Base-by-base conservation (phyloP, 2,329 filamentous ascomycete species). In the Fusarium tjaetaba region DNA sequence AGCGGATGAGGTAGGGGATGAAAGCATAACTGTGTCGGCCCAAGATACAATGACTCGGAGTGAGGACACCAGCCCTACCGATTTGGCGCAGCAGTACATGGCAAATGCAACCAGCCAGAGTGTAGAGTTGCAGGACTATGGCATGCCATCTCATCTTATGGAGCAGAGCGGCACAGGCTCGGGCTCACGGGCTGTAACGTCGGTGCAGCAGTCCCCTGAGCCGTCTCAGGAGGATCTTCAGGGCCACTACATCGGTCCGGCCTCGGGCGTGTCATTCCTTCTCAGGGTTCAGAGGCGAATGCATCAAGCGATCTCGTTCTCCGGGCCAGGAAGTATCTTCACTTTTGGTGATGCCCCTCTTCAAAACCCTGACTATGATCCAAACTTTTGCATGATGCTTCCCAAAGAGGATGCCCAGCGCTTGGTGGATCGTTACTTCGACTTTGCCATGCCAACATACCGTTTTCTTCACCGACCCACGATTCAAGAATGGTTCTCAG, bases 371-470 rank as follows among this genome's bases (percentile, higher is more conserved):
- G 81, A 81, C 2, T 79, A 79, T 34, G 80, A 81, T 15, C 79
- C 82, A 11, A 75, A 78, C 20, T 80, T 81, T 34, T 82, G 84
- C 73, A 74, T 84, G 75, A 68, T 88, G 77, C 81, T 84, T 28
- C 67, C 86, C 39, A 80, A 81, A 43, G 77, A 82, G 16, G 79
- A 79, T 26, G 77, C 79, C 10, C 72, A 79, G 46, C 70, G 72
- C 2, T 56, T 89, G 28, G 79, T 89, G 1, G 82, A 84, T 39
- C 79, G 87, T 11, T 89, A 89, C 65, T 89, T 89, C 73, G 88
- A 89, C 61, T 88, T 87, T 72, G 87, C 87, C 3, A 87, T 88
- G 64, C 87, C 88, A 4, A 89, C 88, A 0, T 87, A 89, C 72
- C 83, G 87, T 1, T 89, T 89, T 66, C 76, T 89, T 11, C 87